These are phyloP conservation scores for Dendrobium officinale DNA, from an alignment of 106 monocot species.

Conservation along the genomic window DNA sequence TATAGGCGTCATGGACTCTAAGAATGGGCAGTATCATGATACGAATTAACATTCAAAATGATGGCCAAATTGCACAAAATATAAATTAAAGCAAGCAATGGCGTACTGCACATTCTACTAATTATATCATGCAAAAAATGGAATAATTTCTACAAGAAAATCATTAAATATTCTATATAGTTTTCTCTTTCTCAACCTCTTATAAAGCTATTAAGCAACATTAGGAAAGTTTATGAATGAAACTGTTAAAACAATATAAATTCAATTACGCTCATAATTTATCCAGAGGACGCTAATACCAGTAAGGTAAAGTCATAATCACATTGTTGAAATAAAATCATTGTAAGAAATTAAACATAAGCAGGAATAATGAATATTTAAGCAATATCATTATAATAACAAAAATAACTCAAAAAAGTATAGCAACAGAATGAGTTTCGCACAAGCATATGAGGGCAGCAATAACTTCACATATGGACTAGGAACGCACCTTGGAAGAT, in stretches of 20 bases:
- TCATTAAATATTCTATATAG: too few relatives aligned
- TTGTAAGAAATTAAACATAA: background rate
- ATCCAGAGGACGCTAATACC: background rate
- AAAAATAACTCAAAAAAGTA: background rate
- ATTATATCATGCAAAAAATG: too few relatives aligned
- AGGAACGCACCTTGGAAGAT: constrained; percentile 35
- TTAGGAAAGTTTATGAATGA: background rate
- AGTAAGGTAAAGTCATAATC: background rate
- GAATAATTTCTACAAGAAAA: too few relatives aligned
- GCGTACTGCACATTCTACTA: too few relatives aligned
- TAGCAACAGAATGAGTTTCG: background rate
- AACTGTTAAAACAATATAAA: background rate
- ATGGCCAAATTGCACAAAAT: too few relatives aligned
- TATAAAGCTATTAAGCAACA: too few relatives aligned
- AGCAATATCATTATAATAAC: background rate
- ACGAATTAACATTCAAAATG: too few relatives aligned
- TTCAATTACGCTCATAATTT: background rate
- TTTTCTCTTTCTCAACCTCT: too few relatives aligned
- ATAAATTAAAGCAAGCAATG: too few relatives aligned
- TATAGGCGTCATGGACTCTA: too few relatives aligned
- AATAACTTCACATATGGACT: background rate
- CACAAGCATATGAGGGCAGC: background rate
- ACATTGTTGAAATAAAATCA: background rate
- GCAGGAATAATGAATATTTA: background rate
- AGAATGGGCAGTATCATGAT: too few relatives aligned